These are phyloP conservation scores for Populus alba DNA, from an alignment of 345 rosid genomes.

Conservation along the genomic window DNA sequence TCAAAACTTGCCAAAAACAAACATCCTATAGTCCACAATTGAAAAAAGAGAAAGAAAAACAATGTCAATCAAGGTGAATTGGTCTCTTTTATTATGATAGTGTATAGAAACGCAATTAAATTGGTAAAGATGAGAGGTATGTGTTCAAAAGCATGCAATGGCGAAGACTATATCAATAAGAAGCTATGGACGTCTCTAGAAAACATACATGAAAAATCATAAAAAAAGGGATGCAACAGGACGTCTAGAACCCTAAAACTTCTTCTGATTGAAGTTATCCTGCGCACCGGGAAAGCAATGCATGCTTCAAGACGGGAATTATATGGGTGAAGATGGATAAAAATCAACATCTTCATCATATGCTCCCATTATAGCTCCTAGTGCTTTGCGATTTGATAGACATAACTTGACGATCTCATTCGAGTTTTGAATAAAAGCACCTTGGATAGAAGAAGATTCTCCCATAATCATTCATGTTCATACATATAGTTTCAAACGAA, in stretches of 20 bases:
- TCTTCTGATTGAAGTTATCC: too few species aligned
- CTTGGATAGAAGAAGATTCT: neutral
- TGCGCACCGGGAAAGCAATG: too few species aligned
- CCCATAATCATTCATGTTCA: neutral
- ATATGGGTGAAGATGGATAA: too few species aligned
- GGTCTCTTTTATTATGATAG: neutral
- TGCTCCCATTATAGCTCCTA: neutral
- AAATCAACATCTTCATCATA: too few species aligned
- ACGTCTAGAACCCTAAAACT: neutral
- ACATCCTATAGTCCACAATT: too few species aligned
- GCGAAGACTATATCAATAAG: neutral
- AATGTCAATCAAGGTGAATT: neutral
- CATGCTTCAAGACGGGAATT: too few species aligned
- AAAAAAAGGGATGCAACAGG: neutral
- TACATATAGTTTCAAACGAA: too few species aligned
- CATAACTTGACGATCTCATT: neutral
- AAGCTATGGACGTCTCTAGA: neutral
- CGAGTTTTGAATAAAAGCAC: slow-evolving; percentile 5
- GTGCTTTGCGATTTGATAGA: slow-evolving; percentile 6
- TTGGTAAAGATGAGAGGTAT: neutral
- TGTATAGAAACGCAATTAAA: neutral
- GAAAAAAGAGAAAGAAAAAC: too few species aligned
- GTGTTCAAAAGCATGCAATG: neutral
- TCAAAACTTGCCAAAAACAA: neutral
- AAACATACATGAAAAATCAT: too few species aligned